Evolutionary conservation across 495 filamentous ascomycete genomes (phyloP), one percentile per base, ranked within the genome.

Genomic region (Hypoxylon cercidicola): DNA sequence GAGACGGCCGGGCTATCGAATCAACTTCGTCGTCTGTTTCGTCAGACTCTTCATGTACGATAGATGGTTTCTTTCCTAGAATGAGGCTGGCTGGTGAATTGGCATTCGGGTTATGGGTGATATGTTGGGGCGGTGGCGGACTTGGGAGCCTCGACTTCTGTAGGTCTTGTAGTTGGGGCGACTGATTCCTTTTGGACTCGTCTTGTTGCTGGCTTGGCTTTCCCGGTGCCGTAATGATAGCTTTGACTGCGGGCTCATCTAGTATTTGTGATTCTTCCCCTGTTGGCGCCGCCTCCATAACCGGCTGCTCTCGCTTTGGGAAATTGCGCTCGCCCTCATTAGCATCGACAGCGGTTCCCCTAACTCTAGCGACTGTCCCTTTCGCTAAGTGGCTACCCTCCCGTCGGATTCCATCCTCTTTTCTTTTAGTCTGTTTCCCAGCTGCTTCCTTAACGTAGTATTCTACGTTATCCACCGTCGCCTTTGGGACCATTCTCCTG

Each of bases 21-120:
- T 87, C 84, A 10, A 75, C 44, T 34, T 62, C n/a, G 13, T 49
- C 41, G n/a, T 62, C 21, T 9, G 32, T 28, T 8, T 54, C 81
- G 63, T 87, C 83, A 11, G 78, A 74, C 63, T 88, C 85, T 70
- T 90, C 88, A n/a, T 75, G 78, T 3, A 89, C 85, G 11, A 85
- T 78, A 1, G 87, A 88, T 1, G 88, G 85, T 61, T 87, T 84
- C 66, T 87, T 87, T 13, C 71, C 78, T 37, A n/a, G 19, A 20
- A 9, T 4, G 10, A 8, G 53, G 30, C 20, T 32, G 75, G 57
- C 1, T 23, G 56, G 37, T 53, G 68, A 60, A n/a, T 20, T 57
- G 23, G 44, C 39, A 13, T 37, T 30, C 19, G 35, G 16, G 4
- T 48, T 19, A n/a, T 41, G 4, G n/a, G 50, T 8, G 44, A 30